Evolutionary conservation across 352 stramenopile species (phyloP).

Genomic region (Phytophthora litchii): DNA sequence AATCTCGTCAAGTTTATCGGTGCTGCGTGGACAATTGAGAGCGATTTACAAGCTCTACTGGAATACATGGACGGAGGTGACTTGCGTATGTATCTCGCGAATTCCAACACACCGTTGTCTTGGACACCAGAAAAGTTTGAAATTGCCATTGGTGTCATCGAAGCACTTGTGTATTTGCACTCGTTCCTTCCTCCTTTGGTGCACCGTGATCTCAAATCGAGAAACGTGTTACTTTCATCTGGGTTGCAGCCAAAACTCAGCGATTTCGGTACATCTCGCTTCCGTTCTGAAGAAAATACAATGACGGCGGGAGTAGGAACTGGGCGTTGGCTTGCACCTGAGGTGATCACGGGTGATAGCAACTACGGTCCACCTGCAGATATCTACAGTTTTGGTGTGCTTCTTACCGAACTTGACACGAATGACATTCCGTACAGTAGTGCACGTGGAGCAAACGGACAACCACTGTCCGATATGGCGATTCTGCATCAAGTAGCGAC

Average conservation of each 20-base stretch:
- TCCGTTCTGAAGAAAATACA: conserved; percentile 41
- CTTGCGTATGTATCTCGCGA: conserved; percentile 33
- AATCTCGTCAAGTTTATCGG: conserved; percentile 50
- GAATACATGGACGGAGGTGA: conserved; percentile 53
- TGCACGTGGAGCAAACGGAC: conserved; percentile 11
- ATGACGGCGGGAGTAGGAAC: conserved; percentile 46
- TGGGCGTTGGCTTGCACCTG: conserved; percentile 46
- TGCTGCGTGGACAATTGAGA: conserved; percentile 47
- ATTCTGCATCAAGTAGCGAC: conserved; percentile 44
- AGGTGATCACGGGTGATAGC: conserved; percentile 43
- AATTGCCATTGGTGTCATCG: conserved; percentile 46
- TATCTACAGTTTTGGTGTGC: conserved; percentile 56
- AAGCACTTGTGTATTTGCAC: conserved; percentile 54
- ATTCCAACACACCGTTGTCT: conserved; percentile 1
- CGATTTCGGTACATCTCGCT: conserved; percentile 52
- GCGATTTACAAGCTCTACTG: conserved; percentile 44
- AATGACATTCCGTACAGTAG: conserved; percentile 53
- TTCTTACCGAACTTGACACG: conserved; percentile 56
- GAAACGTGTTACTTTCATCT: conserved; percentile 47
- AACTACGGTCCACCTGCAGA: conserved; percentile 40
- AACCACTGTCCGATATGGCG: conserved; percentile 38
- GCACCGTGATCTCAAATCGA: conserved; percentile 52
- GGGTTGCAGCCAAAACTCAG: conserved; percentile 42
- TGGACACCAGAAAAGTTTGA: conserved; percentile 34
- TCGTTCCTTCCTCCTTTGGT: conserved; percentile 38